A percentile compares a stretch with the other conserved stretches of the same genome.
Conservation (phyloP, 192 early-diverging fungal species). For the Coemansia sp. region DNA sequence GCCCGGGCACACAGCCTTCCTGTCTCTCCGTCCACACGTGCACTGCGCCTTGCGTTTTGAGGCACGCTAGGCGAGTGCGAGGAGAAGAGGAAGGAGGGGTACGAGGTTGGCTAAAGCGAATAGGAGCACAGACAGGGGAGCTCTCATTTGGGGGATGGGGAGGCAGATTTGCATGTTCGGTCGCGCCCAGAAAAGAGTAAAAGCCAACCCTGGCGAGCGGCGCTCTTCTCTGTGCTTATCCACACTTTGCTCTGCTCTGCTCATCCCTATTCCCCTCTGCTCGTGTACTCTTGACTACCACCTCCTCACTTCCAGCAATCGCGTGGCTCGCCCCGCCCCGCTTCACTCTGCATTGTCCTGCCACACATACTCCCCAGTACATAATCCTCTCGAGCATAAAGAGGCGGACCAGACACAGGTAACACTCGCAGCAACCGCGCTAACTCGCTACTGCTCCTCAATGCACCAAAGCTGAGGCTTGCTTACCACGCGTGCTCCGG, state of each 20-base stretch:
- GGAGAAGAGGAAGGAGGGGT: too few relatives aligned
- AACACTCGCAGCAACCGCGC: conserved; percentile 23
- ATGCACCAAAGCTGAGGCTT: conserved; percentile 1
- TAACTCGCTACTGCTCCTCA: conserved; percentile 12
- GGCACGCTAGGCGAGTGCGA: neutral
- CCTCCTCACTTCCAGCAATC: neutral
- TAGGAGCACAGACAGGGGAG: neutral
- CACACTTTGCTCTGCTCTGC: neutral
- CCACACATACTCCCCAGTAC: conserved; percentile 6
- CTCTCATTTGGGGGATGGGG: conserved; percentile 2
- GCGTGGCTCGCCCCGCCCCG: neutral
- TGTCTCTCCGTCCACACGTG: conserved; percentile 9
- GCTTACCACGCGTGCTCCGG: neutral
- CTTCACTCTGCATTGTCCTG: conserved; percentile 5
- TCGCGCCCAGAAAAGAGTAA: conserved; percentile 3
- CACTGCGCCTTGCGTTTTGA: conserved; percentile 15
- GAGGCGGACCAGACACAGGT: conserved; percentile 32
- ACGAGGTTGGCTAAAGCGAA: neutral
- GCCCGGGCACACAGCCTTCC: neutral
- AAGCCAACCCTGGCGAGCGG: neutral
- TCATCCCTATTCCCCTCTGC: neutral
- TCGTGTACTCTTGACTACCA: neutral
- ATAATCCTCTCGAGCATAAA: conserved; percentile 5
- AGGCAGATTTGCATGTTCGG: conserved; percentile 12
- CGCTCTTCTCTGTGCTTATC: conserved; percentile 6